Conservation (phyloP, 2,329 filamentous ascomycete species). For the Waltergamsia citrina region DNA sequence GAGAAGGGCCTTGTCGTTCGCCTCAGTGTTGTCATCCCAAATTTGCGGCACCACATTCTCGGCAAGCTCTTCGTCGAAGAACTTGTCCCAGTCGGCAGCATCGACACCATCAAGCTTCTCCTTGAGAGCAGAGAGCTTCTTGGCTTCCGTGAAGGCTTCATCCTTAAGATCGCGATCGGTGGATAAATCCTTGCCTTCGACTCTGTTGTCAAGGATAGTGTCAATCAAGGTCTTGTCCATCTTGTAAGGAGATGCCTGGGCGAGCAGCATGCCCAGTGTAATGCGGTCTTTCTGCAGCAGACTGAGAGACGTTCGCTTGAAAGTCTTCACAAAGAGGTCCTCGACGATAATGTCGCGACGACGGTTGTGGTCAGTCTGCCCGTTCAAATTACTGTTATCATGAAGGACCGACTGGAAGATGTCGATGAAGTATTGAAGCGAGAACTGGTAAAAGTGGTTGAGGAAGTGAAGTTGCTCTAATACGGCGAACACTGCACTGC, state of each 20-base stretch:
- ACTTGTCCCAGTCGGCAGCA: constrained; percentile 63
- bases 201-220: constrained; percentile 66
- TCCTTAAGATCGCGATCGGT: constrained; percentile 54
- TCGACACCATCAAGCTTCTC: constrained; percentile 56
- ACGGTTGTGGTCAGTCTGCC: constrained; percentile 63
- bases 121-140: constrained; percentile 64
- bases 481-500: constrained; percentile 94
- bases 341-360: constrained; percentile 86
- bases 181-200: constrained; percentile 72
- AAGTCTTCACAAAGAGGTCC: constrained; percentile 84
- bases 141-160: constrained; percentile 58
- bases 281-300: constrained; percentile 90
- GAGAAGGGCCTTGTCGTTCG: constrained; percentile 67
- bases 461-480: constrained; percentile 95
- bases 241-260: constrained; percentile 89
- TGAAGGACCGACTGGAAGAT: constrained; percentile 92
- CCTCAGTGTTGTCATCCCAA: constrained; percentile 54
- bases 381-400: constrained; percentile 63
- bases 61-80: constrained; percentile 77
- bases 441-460: constrained; percentile 99
- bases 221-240: constrained; percentile 92
- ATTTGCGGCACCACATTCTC: constrained; percentile 73
- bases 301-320: constrained; percentile 87
- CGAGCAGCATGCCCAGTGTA: constrained; percentile 87
- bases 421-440: constrained; percentile 92